Evolutionary conservation across 441 rosid genomes (phyloP).

Genomic region (Sinapis alba): DNA sequence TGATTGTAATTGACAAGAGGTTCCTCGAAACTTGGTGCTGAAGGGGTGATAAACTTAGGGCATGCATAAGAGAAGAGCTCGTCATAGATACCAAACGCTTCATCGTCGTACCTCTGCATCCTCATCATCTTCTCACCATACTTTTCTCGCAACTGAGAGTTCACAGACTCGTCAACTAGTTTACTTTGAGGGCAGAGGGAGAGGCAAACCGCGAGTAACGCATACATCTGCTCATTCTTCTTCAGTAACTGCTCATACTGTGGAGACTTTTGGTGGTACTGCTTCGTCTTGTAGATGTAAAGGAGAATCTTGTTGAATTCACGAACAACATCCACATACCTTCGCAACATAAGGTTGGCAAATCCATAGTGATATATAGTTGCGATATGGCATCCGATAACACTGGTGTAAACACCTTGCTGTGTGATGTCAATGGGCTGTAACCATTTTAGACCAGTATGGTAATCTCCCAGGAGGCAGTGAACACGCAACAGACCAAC

Average conservation of each 20-base stretch:
- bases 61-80: conserved; percentile 98
- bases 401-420: conserved; percentile 89
- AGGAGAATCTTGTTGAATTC: conserved; percentile 92
- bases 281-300: conserved; percentile 93
- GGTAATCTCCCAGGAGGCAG: conserved; percentile 95
- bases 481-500: conserved; percentile 93
- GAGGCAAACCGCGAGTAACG: conserved; percentile 75
- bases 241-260: conserved; percentile 93
- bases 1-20: conserved; percentile 94
- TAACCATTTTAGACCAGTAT: conserved; percentile 87
- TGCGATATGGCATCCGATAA: conserved; percentile 90
- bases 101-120: conserved; percentile 92
- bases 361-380: conserved; percentile 88
- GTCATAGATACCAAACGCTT: conserved; percentile 78
- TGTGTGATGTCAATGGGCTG: conserved; percentile 92
- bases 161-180: conserved; percentile 89
- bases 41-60: conserved; percentile 96
- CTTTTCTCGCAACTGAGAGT: conserved; percentile 84
- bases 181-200: conserved; percentile 91
- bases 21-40: conserved; percentile 90
- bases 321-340: conserved; percentile 94
- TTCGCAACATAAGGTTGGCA: conserved; percentile 94
- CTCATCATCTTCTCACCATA: conserved; percentile 95
- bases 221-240: conserved; percentile 99
- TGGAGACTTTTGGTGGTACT: conserved; percentile 87